phyloP scores from a whole-genome alignment of 768 basidiomycete species.

The Nidularia sp. region DNA sequence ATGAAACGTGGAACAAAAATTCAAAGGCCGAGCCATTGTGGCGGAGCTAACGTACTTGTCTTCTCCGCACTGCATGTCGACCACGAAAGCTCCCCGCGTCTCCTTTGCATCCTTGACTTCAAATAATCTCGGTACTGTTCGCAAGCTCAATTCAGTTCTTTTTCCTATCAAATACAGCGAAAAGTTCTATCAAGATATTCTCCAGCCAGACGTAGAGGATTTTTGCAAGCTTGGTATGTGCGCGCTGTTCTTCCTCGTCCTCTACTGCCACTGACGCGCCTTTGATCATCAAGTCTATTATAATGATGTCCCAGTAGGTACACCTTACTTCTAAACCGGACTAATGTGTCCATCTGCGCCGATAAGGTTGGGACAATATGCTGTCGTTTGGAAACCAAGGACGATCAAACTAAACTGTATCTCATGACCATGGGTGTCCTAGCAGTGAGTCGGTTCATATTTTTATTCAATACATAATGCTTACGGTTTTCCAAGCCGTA shows the following conservation, averaged over 20 bases:
- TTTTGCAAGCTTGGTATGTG: slow-evolving; percentile 84
- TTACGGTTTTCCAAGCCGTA: slow-evolving; percentile 58
- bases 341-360: slow-evolving; percentile 8
- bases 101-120: slow-evolving; percentile 71
- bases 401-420: slow-evolving; percentile 58
- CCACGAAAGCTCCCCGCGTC: slow-evolving; percentile 34
- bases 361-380: slow-evolving; percentile 76
- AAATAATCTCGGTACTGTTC: slow-evolving; percentile 81
- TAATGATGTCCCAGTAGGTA: slow-evolving; percentile 75
- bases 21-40: no score
- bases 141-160: slow-evolving; percentile 68
- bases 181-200: slow-evolving; percentile 80
- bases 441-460: slow-evolving; percentile 51
- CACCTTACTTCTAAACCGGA: slow-evolving; percentile 5
- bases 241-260: slow-evolving; percentile 6
- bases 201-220: slow-evolving; percentile 72
- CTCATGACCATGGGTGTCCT: slow-evolving; percentile 92
- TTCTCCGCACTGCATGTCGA: not conserved
- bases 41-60: no score
- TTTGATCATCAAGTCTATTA: slow-evolving; percentile 63
- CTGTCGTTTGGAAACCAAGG: slow-evolving; percentile 74
- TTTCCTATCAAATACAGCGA: slow-evolving; percentile 90
- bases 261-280: not conserved
- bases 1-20: no score
- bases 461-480: slow-evolving; percentile 6